Base-by-base conservation (phyloP, 2,329 filamentous ascomycete genomes). In the Fusarium pininemorale region DNA sequence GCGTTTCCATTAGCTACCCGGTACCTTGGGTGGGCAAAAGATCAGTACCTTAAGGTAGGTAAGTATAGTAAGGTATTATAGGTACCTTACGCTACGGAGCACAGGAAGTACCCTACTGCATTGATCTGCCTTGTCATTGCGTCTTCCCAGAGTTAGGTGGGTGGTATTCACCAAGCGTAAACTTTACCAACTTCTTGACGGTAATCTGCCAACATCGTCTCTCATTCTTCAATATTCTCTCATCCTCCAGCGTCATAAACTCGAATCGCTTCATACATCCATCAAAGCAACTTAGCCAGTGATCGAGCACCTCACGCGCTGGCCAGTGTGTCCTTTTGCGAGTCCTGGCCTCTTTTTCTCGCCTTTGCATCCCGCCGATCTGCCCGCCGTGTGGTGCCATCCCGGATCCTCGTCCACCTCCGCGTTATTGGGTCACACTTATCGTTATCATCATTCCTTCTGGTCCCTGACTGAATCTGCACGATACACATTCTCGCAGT, bases 81-180 rank as follows among this genome's bases (percentile, higher is more conserved):
- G 7, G 13, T 30, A 30, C 28, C 28, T 30, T 37, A 32, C 60
- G 22, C 32, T 35, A 35, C 32, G 32, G 32, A 35, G 30, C 50
- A 50, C 37, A 15, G 37, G 26, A 74, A 47, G 73, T 66, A 72
- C 70, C 68, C 73, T 75, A 65, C 65, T 74, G 62, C 70, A 73
- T 71, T 68, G 70, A 73, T 74, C 66, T 71, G 69, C 77, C 77
- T 68, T 79, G 77, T 56, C 69, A 65, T 57, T 62, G 66, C 72
- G 63, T 74, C 67, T 63, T 57, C 22, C 50, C 38, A 50, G 28
- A 38, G 24, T 44, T 41, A 69, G 63, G 74, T 76, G 73, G 75
- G 70, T 72, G 69, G 69, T 57, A 26, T 51, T 51, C 41, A 53
- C 59, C 24, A 59, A 47, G 45, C 42, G 44, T 37, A 45, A 44